A percentile compares a stretch with the other conserved stretches of the same genome.
phyloP scores from a whole-genome alignment of 106 monocot genomes.

The Acorus gramineus region DNA sequence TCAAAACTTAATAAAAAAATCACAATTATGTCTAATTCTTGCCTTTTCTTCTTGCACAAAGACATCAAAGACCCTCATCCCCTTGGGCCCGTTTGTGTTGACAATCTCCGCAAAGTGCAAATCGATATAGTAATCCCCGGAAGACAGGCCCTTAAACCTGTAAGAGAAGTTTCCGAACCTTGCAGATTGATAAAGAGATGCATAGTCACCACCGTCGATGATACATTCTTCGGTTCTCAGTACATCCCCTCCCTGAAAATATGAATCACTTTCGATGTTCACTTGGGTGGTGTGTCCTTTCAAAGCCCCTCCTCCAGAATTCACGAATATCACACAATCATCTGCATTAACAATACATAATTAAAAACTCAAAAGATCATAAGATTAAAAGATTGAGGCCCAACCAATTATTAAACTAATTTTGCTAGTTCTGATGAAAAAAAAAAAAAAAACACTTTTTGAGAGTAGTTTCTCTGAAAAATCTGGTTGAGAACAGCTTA shows the following conservation, averaged over 20 bases:
- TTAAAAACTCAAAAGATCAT: not conserved
- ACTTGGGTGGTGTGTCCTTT: constrained; percentile 10
- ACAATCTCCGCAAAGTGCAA: constrained; percentile 85
- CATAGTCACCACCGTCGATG: constrained; percentile 35
- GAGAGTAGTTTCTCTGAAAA: too few relatives aligned
- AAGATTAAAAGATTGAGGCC: not conserved
- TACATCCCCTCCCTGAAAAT: constrained; percentile 57
- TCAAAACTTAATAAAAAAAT: too few relatives aligned
- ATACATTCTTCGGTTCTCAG: constrained; percentile 40
- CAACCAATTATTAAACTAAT: not conserved
- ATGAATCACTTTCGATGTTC: constrained; percentile 41
- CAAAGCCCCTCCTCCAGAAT: constrained; percentile 47
- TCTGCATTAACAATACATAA: constrained; percentile 21
- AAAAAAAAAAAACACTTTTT: too few relatives aligned
- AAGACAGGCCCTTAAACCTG: constrained; percentile 38
- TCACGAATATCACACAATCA: constrained; percentile 49
- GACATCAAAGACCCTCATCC: constrained; percentile 71
- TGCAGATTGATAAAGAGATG: constrained; percentile 61
- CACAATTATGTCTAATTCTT: constrained; percentile 1
- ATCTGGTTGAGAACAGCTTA: too few relatives aligned
- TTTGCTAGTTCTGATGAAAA: too few relatives aligned
- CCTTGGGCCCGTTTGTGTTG: constrained; percentile 68
- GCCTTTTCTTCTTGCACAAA: constrained; percentile 75
- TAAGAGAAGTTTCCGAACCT: constrained; percentile 69
- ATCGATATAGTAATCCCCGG: constrained; percentile 63